Evolutionary conservation across 805 yeast genomes (phyloP), one percentile per base, ranked within the genome.

Genomic region (Saturnispora serradocipensis): DNA sequence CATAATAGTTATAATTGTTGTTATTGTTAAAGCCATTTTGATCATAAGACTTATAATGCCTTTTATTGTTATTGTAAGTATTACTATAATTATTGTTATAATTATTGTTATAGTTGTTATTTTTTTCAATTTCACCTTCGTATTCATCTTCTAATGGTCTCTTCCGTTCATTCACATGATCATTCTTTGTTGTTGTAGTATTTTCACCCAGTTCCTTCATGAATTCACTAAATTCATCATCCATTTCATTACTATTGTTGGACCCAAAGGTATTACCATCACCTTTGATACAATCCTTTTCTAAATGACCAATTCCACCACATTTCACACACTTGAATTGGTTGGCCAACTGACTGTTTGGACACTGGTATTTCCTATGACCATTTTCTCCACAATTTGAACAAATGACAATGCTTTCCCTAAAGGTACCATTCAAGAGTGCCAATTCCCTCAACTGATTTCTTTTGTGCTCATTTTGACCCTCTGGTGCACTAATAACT

Each of bases 371-470:
- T 56, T 77, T 72, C 50, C 75, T 73, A 60, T 85, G 89, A 1
- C 89, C 90, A 46, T 71, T 66, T 39, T 80, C 72, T 4, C 88
- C 87, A 69, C 91, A 86, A 44, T 70, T 70, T 15, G 76, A 71
- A 64, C 91, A 85, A 1, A 80, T 75, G 53, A 81, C 72, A 53
- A 75, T 80, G 46, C 77, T 82, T 57, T 84, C 91, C 50, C 98
- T 77, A 45, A 89, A 72, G 0, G 99, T 93, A 67, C 99, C 99
- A 69, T 93, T 95, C 51, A 93, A 73, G 24, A 87, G 84, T 0
- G 99, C 99, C 59, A 93, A 74, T 62, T 91, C 96, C 56, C 96
- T 77, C 54, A 93, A 74, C 67, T 93, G 99, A 43, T 84, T 88
- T 53, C 97, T 74, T 62, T 93, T 93, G 64, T 87, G 74, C 56